Base-by-base conservation (phyloP, 805 yeast species). In the Kockiozyma suomiensis region DNA sequence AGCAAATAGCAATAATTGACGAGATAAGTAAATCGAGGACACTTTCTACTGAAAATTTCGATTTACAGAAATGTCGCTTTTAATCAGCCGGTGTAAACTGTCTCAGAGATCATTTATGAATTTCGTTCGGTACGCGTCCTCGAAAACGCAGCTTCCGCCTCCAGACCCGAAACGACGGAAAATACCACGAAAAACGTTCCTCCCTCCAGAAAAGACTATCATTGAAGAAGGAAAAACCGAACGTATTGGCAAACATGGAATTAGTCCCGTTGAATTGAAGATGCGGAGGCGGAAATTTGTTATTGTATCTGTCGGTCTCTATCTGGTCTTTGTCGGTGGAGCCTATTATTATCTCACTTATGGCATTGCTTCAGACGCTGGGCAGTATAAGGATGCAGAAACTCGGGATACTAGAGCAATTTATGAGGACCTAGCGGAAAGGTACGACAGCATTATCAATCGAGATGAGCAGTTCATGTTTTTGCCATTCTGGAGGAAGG, bases 391-490 rank as follows among this genome's bases (percentile, higher is more conserved):
- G 50, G 84, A 89, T 43, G 79, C 86, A 50, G 86, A 87, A 3
- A 80, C 96, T 1, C 82, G 84, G 68, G 97, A 93, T 71, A 87
- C 97, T 7, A 89, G 96, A 0, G 80, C 78, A 10, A 86, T 88
- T 69, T 90, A 87, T 71, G 92, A 93, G 66, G 74, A 75, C 1
- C 83, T 88, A 65, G 98, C 98, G 0, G 81, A 76, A 15, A 87
- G 83, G 4, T 93, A 93, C 72, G 99, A 93, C 71, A 78, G 79
- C 40, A 92, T 85, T 58, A 88, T 93, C 65, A 85, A 87, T 67
- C 78, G 85, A 75, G 94, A 88, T 71, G 94, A 87, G 69, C 69
- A 83, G 50, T 80, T 84, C 15, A 79, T 84, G 57, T 74, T 82
- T 38, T 77, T 84, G 80, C 84, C 86, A 58, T 76, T 77, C 75